Conservation (phyloP, 2,329 filamentous ascomycete genomes). For the Lachnellula occidentalis region DNA sequence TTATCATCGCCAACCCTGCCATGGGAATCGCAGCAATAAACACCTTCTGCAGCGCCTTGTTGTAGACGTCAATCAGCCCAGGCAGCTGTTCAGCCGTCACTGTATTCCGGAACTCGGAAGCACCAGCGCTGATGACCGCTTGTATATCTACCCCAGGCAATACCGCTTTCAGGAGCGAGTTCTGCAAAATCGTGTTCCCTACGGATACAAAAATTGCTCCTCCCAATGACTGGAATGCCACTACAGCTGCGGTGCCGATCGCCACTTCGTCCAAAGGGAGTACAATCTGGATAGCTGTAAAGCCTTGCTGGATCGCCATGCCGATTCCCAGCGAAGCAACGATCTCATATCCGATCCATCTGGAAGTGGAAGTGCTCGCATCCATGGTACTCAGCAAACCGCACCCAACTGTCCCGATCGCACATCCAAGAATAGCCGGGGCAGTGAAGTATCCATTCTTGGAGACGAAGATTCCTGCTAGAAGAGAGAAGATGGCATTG, state of each 20-base stretch:
- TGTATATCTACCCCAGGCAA: conserved; percentile 23
- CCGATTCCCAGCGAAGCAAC: conserved; percentile 25
- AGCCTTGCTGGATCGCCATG: conserved; percentile 27
- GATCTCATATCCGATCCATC: conserved; percentile 43
- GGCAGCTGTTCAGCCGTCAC: conserved; percentile 38
- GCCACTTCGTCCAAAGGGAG: conserved; percentile 35
- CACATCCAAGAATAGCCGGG: conserved; percentile 17
- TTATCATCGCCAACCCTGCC: conserved; percentile 42
- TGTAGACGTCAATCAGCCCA: conserved; percentile 47
- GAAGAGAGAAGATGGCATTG: conserved; percentile 28
- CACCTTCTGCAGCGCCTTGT: conserved; percentile 43
- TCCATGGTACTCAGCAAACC: conserved; percentile 32
- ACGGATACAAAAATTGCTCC: conserved; percentile 44
- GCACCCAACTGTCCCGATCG: conserved; percentile 15
- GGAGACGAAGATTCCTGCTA: conserved; percentile 28
- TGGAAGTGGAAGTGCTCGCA: conserved; percentile 33
- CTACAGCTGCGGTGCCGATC: conserved; percentile 38
- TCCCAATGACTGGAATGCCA: conserved; percentile 39
- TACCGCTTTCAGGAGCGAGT: conserved; percentile 25
- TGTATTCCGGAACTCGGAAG: conserved; percentile 41
- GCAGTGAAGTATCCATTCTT: conserved; percentile 31
- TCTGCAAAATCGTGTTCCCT: conserved; percentile 39
- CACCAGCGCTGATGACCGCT: conserved; percentile 27
- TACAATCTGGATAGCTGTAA: conserved; percentile 27
- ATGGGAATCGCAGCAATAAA: conserved; percentile 50